Percentiles rank a stretch among this genome's conserved stretches.
Conservation (phyloP, 2,329 filamentous ascomycete species). For the Graphium sp. region DNA sequence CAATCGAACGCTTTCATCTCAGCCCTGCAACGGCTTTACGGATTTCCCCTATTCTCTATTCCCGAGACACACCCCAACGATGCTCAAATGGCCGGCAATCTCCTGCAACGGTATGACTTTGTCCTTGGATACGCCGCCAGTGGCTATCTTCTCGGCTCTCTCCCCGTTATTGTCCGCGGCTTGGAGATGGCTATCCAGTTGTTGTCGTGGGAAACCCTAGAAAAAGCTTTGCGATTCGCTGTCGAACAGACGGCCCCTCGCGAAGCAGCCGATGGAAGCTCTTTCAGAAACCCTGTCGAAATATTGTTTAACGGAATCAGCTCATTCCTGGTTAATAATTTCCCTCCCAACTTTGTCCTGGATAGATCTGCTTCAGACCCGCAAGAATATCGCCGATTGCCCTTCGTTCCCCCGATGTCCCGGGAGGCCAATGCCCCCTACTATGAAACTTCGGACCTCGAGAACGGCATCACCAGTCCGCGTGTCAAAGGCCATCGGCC, state of each 20-base stretch:
- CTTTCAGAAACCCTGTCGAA: constrained; percentile 30
- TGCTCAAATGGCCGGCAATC: constrained; percentile 18
- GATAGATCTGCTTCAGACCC: constrained; percentile 24
- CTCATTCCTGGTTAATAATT: constrained; percentile 41
- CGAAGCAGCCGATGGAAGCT: constrained; percentile 15
- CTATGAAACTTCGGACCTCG: neutral
- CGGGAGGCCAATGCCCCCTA: neutral
- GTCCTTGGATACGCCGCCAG: constrained; percentile 49
- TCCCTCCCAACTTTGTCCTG: constrained; percentile 43
- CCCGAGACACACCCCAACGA: constrained; percentile 14
- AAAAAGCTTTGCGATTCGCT: constrained; percentile 42
- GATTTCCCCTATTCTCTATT: constrained; percentile 27
- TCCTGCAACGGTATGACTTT: constrained; percentile 29
- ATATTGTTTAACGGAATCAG: constrained; percentile 36
- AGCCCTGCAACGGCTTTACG: constrained; percentile 40
- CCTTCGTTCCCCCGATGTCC: constrained; percentile 5
- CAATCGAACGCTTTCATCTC: constrained; percentile 38
- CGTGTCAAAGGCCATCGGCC: constrained; percentile 11
- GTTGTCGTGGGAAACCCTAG: constrained; percentile 45
- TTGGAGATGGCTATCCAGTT: constrained; percentile 40
- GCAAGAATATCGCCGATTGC: constrained; percentile 21
- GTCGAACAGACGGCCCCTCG: too few species aligned
- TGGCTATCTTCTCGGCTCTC: constrained; percentile 39
- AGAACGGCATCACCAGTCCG: constrained; percentile 6
- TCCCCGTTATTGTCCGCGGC: constrained; percentile 36